Percentiles rank a stretch among this genome's conserved stretches.
Evolutionary conservation across 2,329 filamentous ascomycete species (phyloP).

Genomic region (Colletotrichum sublineola): DNA sequence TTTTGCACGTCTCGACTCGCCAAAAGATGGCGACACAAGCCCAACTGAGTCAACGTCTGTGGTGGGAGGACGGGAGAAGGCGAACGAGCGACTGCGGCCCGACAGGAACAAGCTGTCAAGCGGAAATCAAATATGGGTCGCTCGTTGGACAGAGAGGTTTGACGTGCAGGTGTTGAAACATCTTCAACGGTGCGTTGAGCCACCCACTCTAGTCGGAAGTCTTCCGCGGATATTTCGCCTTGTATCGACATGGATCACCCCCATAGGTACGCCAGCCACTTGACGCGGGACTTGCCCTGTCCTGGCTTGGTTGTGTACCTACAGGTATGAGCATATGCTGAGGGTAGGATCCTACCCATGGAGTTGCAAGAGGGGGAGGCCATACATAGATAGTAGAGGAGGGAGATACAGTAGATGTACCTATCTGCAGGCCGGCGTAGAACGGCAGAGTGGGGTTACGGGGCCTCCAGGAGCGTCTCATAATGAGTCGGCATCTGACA

Average conservation of each 20-base stretch:
- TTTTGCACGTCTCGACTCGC: too few relatives aligned
- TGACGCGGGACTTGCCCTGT: not conserved
- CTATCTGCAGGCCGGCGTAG: too few relatives aligned
- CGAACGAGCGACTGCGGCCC: not conserved
- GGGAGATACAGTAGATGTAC: too few relatives aligned
- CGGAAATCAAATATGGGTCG: conserved; percentile 34
- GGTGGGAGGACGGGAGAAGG: not conserved
- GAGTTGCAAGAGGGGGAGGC: too few relatives aligned
- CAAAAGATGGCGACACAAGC: too few relatives aligned
- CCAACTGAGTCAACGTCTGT: too few relatives aligned
- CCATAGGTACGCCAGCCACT: not conserved
- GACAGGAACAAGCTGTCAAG: conserved; percentile 32
- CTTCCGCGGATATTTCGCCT: conserved; percentile 19
- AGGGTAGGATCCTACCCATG: not conserved
- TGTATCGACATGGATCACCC: conserved; percentile 22
- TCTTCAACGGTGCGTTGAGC: conserved; percentile 16
- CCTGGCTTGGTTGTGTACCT: not conserved
- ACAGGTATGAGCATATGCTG: conserved; percentile 14
- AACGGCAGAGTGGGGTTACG: too few relatives aligned
- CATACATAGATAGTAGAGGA: too few relatives aligned
- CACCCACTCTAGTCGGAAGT: conserved; percentile 15
- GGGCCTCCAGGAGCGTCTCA: too few relatives aligned
- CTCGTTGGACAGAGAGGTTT: conserved; percentile 13
- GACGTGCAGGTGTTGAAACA: conserved; percentile 37
- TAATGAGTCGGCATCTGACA: too few relatives aligned